Base-by-base conservation (phyloP, 2,329 filamentous ascomycete species). In the Pestalotiopsis sp. region DNA sequence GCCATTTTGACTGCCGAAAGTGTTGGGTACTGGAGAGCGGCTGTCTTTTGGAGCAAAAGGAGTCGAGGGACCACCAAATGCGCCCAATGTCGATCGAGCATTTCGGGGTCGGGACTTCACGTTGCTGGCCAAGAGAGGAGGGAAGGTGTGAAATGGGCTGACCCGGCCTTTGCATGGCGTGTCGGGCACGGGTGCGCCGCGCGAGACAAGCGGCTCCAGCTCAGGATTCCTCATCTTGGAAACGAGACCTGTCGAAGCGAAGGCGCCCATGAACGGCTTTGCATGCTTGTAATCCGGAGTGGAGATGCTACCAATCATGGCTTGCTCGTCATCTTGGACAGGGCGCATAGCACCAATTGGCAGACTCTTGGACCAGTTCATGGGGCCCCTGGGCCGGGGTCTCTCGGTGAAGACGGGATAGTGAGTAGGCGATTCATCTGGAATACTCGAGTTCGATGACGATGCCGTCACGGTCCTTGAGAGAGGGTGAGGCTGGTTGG, bases 121-220 rank as follows among this genome's bases (percentile, higher is more conserved):
- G 9, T 85, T 84, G 73, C 87, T 91, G 66, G 89, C 90, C 9
- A 74, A 83, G 1, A 83, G 83, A 1, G 86, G 87, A 0, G 90
- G 89, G 80, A 88, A 88, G 65, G 92, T 89, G 74, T 92, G 86
- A 81, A 95, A 89, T 68, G 91, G 82, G 73, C 89, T 91, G 4
- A 86, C 84, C 66, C 92, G 91, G 77, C 96, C 94, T 83, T 98
- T 99, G 81, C 96, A 98, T 1, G 96, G 96, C 1, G 96, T 99
- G 77, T 98, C 96, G 0, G 96, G 95, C 85, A 97, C 95, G 38
- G 88, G 87, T 23, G 68, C 72, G 31, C 73, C 73, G 39, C 77
- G 91, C 90, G 80, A 86, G 79, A 80, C 72, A 82, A 81, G 76
- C 83, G 81, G 72, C 79, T 84, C 87, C 65, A 93, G 88, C 73